phyloP scores from a whole-genome alignment of 805 yeast species.

The Wickerhamomyces alni region DNA sequence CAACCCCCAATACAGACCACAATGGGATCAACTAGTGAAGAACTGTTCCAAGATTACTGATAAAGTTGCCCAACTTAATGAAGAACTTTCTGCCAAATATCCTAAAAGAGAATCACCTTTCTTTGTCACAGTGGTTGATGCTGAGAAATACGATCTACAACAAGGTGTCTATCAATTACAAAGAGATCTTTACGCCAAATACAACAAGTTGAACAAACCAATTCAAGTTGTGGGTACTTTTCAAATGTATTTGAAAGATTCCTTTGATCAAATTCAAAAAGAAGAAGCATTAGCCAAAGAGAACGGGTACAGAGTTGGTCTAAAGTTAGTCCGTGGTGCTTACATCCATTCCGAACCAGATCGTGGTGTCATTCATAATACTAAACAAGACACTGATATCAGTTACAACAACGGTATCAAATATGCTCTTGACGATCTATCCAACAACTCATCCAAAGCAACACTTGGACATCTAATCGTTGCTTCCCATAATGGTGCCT shows the following conservation, averaged over 20 bases:
- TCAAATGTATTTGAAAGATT: conserved; percentile 83
- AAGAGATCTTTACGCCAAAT: conserved; percentile 68
- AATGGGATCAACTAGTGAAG: conserved; percentile 53
- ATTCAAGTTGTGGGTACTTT: conserved; percentile 82
- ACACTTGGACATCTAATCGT: conserved; percentile 75
- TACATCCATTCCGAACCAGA: conserved; percentile 85
- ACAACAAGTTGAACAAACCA: conserved; percentile 53
- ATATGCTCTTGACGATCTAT: conserved; percentile 48
- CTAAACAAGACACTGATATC: conserved; percentile 75
- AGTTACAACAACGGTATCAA: conserved; percentile 70
- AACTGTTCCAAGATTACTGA: conserved; percentile 63
- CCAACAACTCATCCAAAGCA: conserved; percentile 34
- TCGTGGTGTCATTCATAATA: conserved; percentile 64
- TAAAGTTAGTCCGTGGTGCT: conserved; percentile 93
- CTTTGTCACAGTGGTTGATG: conserved; percentile 78
- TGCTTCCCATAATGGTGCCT: conserved; percentile 82
- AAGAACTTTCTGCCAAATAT: conserved; percentile 38
- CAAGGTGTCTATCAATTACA: conserved; percentile 89
- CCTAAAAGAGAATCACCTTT: conserved; percentile 69
- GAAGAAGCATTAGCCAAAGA: conserved; percentile 65
- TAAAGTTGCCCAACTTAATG: conserved; percentile 48
- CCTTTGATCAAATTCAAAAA: conserved; percentile 49
- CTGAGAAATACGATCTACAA: conserved; percentile 85
- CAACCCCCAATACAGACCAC: conserved; percentile 42
- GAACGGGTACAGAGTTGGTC: conserved; percentile 63